Evolutionary conservation across 177 flowering plant genomes (phyloP).

Genomic region (Telopea speciosissima): DNA sequence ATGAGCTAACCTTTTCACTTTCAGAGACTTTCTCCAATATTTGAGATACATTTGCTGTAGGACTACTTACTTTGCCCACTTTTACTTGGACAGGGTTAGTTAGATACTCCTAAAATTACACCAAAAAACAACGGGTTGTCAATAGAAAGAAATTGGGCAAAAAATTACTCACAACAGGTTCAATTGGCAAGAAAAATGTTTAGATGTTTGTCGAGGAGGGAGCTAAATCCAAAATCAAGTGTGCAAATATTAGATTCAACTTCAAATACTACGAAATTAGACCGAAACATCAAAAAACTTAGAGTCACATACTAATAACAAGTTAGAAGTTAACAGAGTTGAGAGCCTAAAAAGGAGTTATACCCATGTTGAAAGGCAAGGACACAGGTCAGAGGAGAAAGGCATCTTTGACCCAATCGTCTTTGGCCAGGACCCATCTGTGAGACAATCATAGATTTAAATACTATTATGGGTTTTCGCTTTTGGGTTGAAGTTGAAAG

Average conservation of each 20-base stretch:
- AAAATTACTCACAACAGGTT: background rate
- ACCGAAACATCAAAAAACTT: background rate
- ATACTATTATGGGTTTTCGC: too few relatives aligned
- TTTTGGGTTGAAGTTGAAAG: too few relatives aligned
- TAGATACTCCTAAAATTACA: constrained; percentile 43
- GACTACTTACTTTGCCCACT: constrained; percentile 65
- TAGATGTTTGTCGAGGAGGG: too few relatives aligned
- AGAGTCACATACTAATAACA: background rate
- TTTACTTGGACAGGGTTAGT: constrained; percentile 52
- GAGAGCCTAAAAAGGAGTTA: too few relatives aligned
- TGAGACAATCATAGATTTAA: too few relatives aligned
- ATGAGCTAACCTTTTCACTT: constrained; percentile 47
- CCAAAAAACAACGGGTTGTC: background rate
- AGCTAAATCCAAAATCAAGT: too few relatives aligned
- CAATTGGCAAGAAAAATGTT: background rate
- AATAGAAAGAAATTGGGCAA: background rate
- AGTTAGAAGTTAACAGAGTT: background rate
- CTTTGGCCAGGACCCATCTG: too few relatives aligned
- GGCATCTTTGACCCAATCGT: too few relatives aligned
- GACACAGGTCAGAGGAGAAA: too few relatives aligned
- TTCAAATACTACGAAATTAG: background rate
- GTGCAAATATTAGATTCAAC: background rate
- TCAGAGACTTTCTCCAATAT: constrained; percentile 45
- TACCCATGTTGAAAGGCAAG: background rate
- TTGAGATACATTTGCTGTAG: constrained; percentile 60